Evolutionary conservation across 2,329 filamentous ascomycete species (phyloP).

Genomic region (Pezicula carpinea): DNA sequence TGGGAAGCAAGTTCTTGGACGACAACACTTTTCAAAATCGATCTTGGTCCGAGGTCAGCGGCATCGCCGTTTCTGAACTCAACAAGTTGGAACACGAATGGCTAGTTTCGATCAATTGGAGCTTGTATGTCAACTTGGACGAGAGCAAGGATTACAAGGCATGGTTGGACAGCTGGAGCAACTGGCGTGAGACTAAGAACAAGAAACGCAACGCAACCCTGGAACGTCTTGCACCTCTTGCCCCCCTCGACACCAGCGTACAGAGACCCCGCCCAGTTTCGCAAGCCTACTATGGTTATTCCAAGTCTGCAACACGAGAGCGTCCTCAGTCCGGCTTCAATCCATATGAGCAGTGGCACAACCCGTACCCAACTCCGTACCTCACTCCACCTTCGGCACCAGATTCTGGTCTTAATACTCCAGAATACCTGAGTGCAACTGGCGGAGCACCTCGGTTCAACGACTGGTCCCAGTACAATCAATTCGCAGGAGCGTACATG

Average conservation of each 20-base stretch:
- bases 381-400: conserved; percentile 49
- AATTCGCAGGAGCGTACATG: conserved; percentile 36
- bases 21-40: conserved; percentile 78
- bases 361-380: conserved; percentile 30
- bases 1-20: conserved; percentile 73
- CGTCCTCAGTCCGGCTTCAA: conserved; percentile 25
- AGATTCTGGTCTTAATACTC: conserved; percentile 48
- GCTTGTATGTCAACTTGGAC: conserved; percentile 63
- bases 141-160: conserved; percentile 57
- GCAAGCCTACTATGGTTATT: conserved; percentile 41
- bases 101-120: conserved; percentile 63
- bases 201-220: conserved; percentile 29
- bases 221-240: conserved; percentile 36
- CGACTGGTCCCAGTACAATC: conserved; percentile 46
- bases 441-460: conserved; percentile 45
- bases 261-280: conserved; percentile 35
- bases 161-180: conserved; percentile 64
- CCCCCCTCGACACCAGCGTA: conserved; percentile 57
- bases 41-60: conserved; percentile 73
- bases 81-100: conserved; percentile 66
- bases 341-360: conserved; percentile 28
- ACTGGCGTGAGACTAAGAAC: conserved; percentile 47
- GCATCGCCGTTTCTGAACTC: conserved; percentile 62
- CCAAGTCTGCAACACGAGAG: conserved; percentile 35
- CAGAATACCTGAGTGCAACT: conserved; percentile 44